Percentiles rank a stretch among this genome's conserved stretches.
Evolutionary conservation across 208 protist species (phyloP).

Genomic region (Wallacemonas collosoma): DNA sequence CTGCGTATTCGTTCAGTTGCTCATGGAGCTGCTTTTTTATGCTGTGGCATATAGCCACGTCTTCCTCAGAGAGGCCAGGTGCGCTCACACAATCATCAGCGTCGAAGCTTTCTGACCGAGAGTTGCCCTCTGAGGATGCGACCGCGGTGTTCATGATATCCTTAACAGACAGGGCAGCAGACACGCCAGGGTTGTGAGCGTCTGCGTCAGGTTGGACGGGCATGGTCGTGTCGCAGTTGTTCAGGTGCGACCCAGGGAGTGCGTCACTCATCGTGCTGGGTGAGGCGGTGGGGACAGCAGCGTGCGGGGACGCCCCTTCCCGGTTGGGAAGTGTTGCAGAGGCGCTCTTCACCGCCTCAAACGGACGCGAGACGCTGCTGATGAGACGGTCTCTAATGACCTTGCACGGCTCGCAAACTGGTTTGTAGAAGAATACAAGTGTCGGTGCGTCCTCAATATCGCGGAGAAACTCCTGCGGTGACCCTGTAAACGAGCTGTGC

Average conservation of each 20-base stretch:
- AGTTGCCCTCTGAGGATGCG: too few relatives aligned
- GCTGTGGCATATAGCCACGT: conserved; percentile 12
- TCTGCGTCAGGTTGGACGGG: background rate
- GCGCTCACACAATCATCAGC: background rate
- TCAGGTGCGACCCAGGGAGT: background rate
- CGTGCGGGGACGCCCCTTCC: too few relatives aligned
- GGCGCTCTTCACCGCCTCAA: conserved; percentile 14
- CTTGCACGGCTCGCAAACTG: conserved; percentile 64
- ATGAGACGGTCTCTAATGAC: conserved; percentile 53
- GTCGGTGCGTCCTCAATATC: conserved; percentile 34
- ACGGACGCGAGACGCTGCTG: conserved; percentile 23
- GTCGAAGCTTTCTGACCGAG: background rate
- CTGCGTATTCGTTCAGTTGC: conserved; percentile 23
- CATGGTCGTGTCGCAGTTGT: background rate
- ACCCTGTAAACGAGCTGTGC: conserved; percentile 54
- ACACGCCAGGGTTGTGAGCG: too few relatives aligned
- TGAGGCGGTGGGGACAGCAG: background rate
- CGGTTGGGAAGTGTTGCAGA: background rate
- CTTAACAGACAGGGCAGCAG: background rate
- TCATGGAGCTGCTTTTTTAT: conserved; percentile 25
- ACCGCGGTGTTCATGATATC: conserved; percentile 1
- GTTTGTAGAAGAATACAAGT: conserved; percentile 84
- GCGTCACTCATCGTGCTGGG: background rate
- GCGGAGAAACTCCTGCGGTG: conserved; percentile 44
- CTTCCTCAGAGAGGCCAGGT: conserved; percentile 1